These are phyloP conservation scores for Sugiyamaella marilandica DNA, from an alignment of 805 yeast genomes.

Conservation along the genomic window DNA sequence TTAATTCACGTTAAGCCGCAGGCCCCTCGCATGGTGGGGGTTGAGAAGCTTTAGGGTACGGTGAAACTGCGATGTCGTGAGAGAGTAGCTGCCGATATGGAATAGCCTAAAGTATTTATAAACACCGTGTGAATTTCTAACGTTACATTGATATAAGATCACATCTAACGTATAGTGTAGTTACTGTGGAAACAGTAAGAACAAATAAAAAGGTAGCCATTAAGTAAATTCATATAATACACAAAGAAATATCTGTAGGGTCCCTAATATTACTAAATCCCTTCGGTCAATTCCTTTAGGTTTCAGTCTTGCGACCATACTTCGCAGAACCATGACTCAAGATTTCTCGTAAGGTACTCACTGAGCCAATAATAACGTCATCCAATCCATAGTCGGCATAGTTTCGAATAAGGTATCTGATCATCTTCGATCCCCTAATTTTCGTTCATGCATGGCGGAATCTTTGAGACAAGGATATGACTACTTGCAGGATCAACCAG, in stretches of 20 bases:
- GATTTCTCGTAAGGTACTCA: slow-evolving; percentile 44
- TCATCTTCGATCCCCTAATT: slow-evolving; percentile 47
- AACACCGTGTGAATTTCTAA: no score
- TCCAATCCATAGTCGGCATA: slow-evolving; percentile 46
- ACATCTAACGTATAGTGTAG: no score
- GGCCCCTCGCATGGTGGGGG: slow-evolving; percentile 14
- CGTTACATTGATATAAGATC: no score
- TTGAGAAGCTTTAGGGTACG: no score
- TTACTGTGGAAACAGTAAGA: no score
- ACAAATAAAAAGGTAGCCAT: no score
- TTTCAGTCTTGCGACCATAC: slow-evolving; percentile 37
- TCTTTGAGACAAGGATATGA: slow-evolving; percentile 51
- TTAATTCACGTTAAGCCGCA: slow-evolving; percentile 21
- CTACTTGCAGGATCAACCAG: slow-evolving; percentile 51
- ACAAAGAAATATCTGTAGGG: no score
- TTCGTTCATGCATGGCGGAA: slow-evolving; percentile 47
- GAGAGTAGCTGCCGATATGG: no score
- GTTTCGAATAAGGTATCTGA: slow-evolving; percentile 42
- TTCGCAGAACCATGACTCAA: slow-evolving; percentile 43
- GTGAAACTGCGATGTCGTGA: no score
- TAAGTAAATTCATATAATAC: no score
- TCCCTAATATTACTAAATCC: slow-evolving; percentile 11
- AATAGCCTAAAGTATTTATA: no score
- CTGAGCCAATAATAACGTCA: slow-evolving; percentile 39
- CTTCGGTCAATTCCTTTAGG: slow-evolving; percentile 21